A percentile compares a stretch with the other conserved stretches of the same genome.
phyloP scores from a whole-genome alignment of 2,329 filamentous ascomycete species.

The Arthrobotrys musiformis region DNA sequence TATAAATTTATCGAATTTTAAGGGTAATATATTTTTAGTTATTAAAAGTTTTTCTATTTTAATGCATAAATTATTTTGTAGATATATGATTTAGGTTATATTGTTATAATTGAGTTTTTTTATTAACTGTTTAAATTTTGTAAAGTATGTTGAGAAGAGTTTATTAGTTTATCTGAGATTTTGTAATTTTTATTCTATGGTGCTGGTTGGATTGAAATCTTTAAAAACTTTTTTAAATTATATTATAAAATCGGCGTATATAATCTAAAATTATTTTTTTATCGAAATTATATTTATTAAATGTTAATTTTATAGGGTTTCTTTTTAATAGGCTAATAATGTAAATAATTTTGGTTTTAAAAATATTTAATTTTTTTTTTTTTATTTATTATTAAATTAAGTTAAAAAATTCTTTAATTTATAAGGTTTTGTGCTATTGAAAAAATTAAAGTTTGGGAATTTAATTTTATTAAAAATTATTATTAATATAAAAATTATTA shows the following conservation, averaged over 20 bases:
- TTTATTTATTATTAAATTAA: slow-evolving; percentile 5
- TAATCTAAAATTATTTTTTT: background rate
- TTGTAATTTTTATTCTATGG: background rate
- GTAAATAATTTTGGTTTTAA: background rate
- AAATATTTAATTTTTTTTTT: background rate
- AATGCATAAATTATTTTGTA: background rate
- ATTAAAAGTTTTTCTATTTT: slow-evolving; percentile 1
- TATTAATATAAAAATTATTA: background rate
- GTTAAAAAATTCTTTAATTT: background rate
- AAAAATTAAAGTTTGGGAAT: background rate
- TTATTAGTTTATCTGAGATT: background rate
- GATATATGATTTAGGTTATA: background rate
- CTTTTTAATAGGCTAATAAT: background rate
- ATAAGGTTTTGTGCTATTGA: background rate
- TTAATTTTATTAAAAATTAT: background rate
- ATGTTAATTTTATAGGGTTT: background rate
- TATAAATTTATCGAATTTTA: background rate
- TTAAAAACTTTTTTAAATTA: background rate
- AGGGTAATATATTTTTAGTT: background rate
- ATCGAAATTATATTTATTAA: background rate
- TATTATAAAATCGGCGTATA: background rate
- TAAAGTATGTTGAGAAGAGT: background rate
- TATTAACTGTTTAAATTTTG: background rate
- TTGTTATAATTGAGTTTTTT: background rate
- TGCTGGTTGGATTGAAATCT: background rate